phyloP scores from a whole-genome alignment of 2,329 filamentous ascomycete species.

The Xylariaceae sp. region DNA sequence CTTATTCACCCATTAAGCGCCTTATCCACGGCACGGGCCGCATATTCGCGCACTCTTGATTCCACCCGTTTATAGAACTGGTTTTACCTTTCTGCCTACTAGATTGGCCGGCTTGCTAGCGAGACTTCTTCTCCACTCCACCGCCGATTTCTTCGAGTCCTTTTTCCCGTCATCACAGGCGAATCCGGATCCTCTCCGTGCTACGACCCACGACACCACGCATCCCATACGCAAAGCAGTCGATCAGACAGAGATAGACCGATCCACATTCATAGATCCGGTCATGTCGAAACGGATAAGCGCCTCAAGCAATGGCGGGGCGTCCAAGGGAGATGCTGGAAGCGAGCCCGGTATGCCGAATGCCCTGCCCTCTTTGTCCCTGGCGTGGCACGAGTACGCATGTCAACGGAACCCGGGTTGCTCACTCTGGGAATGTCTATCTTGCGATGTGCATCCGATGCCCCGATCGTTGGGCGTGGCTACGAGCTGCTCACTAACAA shows the following conservation, averaged over 20 bases:
- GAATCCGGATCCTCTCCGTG: background rate
- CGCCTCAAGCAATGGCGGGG: constrained; percentile 45
- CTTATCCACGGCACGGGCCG: background rate
- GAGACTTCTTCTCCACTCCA: background rate
- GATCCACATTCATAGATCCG: constrained; percentile 1
- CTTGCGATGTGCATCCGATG: background rate
- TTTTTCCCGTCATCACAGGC: background rate
- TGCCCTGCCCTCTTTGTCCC: background rate
- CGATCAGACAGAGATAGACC: background rate
- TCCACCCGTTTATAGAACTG: background rate
- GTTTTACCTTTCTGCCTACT: background rate
- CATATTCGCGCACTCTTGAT: background rate
- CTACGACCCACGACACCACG: background rate
- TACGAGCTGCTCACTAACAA: constrained; percentile 11
- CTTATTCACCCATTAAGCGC: background rate
- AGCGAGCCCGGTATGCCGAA: constrained; percentile 41
- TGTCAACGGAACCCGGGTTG: background rate
- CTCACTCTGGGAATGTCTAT: background rate
- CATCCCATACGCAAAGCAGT: background rate
- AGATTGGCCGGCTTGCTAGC: background rate
- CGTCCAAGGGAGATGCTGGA: constrained; percentile 39
- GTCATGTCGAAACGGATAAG: constrained; percentile 62
- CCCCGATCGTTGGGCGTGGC: background rate
- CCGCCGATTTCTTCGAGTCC: background rate
- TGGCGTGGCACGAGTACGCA: background rate